Evolutionary conservation across 2,329 filamentous ascomycete species (phyloP).

Genomic region (Cryoendolithus antarcticus): DNA sequence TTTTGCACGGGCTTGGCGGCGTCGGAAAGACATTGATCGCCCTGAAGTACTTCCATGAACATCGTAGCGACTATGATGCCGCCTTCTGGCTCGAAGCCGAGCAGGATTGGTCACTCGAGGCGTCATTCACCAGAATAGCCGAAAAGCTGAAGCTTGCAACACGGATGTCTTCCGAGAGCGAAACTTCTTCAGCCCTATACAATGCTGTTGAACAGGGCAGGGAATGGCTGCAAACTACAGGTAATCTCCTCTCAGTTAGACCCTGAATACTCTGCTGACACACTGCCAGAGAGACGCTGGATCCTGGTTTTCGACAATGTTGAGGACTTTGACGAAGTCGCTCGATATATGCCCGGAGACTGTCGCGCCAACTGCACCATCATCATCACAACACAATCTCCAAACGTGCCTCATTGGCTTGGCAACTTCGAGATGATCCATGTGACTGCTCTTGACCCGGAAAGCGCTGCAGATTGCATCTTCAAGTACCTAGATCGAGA

Average conservation of each 20-base stretch:
- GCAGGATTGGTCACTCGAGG: neutral
- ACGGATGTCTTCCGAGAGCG: neutral
- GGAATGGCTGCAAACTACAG: neutral
- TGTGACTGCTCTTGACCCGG: neutral
- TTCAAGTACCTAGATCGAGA: neutral
- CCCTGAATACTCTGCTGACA: neutral
- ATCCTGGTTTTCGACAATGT: constrained; percentile 2
- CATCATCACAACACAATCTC: neutral
- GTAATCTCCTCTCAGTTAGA: neutral
- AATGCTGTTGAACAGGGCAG: neutral
- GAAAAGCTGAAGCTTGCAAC: neutral
- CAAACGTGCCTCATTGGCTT: neutral
- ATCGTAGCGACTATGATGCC: constrained; percentile 10
- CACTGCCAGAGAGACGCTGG: neutral
- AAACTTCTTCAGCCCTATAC: neutral
- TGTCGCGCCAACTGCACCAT: neutral
- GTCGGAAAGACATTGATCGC: constrained; percentile 12
- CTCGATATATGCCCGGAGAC: neutral
- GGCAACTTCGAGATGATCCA: neutral
- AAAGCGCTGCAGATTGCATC: neutral
- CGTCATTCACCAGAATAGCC: neutral
- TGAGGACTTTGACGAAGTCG: neutral
- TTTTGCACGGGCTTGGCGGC: constrained; percentile 11
- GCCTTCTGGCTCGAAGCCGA: constrained; percentile 14
- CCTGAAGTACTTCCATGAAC: constrained; percentile 9